A percentile compares a stretch with the other conserved stretches of the same genome.
These are phyloP conservation scores for Catenaria anguillulae DNA, from an alignment of 371 early-diverging fungal genomes.

Conservation along the genomic window DNA sequence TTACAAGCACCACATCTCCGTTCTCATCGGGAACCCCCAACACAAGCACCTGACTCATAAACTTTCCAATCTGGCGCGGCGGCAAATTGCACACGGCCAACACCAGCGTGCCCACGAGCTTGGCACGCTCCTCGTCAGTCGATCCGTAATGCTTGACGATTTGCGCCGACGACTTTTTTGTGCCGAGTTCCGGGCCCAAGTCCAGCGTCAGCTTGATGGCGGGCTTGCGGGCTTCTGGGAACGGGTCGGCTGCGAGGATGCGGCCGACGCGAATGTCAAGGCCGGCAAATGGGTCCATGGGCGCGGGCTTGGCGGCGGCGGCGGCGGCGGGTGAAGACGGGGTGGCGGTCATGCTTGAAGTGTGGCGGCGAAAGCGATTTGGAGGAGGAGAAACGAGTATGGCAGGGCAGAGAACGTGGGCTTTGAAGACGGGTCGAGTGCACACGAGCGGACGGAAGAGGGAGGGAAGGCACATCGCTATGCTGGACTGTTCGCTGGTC, in stretches of 20 bases:
- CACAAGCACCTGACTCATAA: background rate
- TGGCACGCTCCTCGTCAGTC: background rate
- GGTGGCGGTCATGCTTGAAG: too few relatives aligned
- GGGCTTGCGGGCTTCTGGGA: constrained; percentile 4
- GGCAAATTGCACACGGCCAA: background rate
- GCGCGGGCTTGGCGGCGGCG: too few relatives aligned
- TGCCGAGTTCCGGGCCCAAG: background rate
- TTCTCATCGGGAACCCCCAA: background rate
- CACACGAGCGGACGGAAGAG: too few relatives aligned
- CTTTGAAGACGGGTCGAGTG: too few relatives aligned
- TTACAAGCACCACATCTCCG: background rate
- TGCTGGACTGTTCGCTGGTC: too few relatives aligned
- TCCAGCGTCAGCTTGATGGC: constrained; percentile 1
- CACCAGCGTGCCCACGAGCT: background rate
- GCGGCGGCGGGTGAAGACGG: too few relatives aligned
- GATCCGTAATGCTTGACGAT: background rate
- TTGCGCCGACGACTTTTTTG: constrained; percentile 5
- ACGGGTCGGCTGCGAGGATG: background rate
- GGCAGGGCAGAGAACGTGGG: too few relatives aligned
- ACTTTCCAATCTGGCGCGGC: constrained; percentile 5
- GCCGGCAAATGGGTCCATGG: background rate
- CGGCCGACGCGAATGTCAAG: constrained; percentile 4
- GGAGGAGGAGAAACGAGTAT: too few relatives aligned
- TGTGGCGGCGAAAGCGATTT: too few relatives aligned
- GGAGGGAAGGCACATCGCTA: too few relatives aligned